Base-by-base conservation (phyloP, 2,329 filamentous ascomycete species). In the Aspergillus sergii region DNA sequence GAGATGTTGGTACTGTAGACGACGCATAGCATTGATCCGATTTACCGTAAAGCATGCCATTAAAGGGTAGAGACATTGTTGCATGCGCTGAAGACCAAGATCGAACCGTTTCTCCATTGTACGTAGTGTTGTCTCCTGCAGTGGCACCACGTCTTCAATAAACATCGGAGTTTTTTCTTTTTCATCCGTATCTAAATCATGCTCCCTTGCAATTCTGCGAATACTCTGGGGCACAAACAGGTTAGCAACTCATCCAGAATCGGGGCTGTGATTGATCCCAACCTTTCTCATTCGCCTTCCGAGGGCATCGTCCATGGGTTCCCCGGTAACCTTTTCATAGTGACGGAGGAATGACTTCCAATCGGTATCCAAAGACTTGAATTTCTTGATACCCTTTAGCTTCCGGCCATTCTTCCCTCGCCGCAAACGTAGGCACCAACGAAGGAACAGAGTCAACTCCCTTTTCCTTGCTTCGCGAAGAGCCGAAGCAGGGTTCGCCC, bases 331-430 rank as follows among this genome's bases (percentile, higher is more conserved):
- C 14, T 58, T 58, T 30, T 58, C 26, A 34, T 58, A 34, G 30
- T 58, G 39, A 28, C 39, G 39, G 39, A 58, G 56, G 23, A 58
- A 46, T 30, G 14, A 28, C 56, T 58, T 58, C 41, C 23, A 46
- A 34, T 58, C 56, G 2, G 41, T 58, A 58, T 58, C 56, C 21
- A 58, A 58, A 12, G 41, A 46, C 9, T 30, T 58, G 39, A 30
- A 26, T 58, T 58, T 58, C 56, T 58, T 58, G 26, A 58, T 58
- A 4, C 56, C 41, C 39, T n/a, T 58, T 30, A 58, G 56, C 56
- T 46, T 58, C 23, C 39, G 21, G 56, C 56, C 39, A 58, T 58
- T 46, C 56, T 58, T 58, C 41, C 23, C 41, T 7, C 14, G 14
- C 56, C 14, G 23, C 41, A 58, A 58, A 11, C 41, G 11, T 3